These are phyloP conservation scores for Fusarium camptoceras DNA, from an alignment of 2,329 filamentous ascomycete genomes.

Conservation along the genomic window DNA sequence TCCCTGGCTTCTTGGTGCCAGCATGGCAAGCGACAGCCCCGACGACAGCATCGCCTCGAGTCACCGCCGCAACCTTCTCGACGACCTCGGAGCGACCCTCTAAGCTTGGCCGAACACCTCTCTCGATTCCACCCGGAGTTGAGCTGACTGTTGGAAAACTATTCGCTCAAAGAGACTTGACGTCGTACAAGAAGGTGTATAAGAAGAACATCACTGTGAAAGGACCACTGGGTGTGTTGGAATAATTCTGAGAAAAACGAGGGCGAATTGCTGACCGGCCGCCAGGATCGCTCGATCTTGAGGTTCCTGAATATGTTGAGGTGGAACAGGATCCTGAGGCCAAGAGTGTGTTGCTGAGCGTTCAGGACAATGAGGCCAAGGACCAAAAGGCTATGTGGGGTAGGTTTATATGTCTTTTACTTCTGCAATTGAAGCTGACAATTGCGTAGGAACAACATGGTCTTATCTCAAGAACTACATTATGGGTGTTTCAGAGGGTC, in stretches of 20 bases:
- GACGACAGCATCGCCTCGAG: slow-evolving; percentile 57
- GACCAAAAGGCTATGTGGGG: slow-evolving; percentile 97
- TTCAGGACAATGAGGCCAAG: slow-evolving; percentile 75
- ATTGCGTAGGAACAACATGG: slow-evolving; percentile 80
- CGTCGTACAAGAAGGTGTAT: slow-evolving; percentile 70
- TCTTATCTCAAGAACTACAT: slow-evolving; percentile 92
- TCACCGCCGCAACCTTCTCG: slow-evolving; percentile 68
- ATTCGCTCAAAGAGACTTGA: slow-evolving; percentile 63
- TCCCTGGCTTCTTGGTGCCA: slow-evolving; percentile 79
- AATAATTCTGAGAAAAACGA: neutral
- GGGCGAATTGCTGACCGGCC: slow-evolving; percentile 27
- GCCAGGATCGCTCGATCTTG: slow-evolving; percentile 79
- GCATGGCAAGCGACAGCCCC: slow-evolving; percentile 66
- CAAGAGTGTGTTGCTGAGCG: slow-evolving; percentile 73
- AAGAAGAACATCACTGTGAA: slow-evolving; percentile 78
- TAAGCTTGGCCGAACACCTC: slow-evolving; percentile 85
- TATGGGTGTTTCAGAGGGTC: slow-evolving; percentile 93
- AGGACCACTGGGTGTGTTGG: slow-evolving; percentile 78
- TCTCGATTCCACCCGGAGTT: slow-evolving; percentile 87
- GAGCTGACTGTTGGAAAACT: slow-evolving; percentile 78
- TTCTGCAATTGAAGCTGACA: slow-evolving; percentile 14
- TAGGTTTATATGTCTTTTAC: slow-evolving; percentile 53
- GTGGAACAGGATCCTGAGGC: slow-evolving; percentile 74
- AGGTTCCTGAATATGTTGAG: slow-evolving; percentile 82
- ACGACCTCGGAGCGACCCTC: slow-evolving; percentile 75